These are phyloP conservation scores for Gilbertella persicaria DNA, from an alignment of 371 early-diverging fungal genomes.

Conservation along the genomic window DNA sequence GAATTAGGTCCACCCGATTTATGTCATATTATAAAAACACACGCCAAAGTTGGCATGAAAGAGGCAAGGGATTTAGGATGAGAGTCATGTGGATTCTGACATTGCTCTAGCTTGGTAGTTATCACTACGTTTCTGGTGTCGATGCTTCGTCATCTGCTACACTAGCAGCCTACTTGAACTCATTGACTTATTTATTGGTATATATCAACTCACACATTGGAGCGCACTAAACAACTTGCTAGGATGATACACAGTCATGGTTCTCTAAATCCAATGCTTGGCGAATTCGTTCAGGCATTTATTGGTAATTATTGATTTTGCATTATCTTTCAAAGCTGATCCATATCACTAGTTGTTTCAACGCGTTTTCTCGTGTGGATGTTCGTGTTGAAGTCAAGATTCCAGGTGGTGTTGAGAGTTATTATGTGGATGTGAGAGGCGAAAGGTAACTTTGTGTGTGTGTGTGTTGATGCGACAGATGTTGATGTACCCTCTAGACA, in stretches of 20 bases:
- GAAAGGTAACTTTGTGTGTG: conserved; percentile 50
- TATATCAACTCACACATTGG: no score
- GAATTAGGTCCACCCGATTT: conserved; percentile 96
- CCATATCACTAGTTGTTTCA: conserved; percentile 83
- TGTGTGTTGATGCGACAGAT: background rate
- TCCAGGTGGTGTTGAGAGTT: conserved; percentile 96
- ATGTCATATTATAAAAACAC: conserved; percentile 89
- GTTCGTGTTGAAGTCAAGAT: conserved; percentile 95
- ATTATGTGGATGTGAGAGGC: conserved; percentile 82
- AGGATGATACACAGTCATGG: conserved; percentile 76
- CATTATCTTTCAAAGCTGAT: conserved; percentile 85
- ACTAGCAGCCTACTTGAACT: conserved; percentile 93
- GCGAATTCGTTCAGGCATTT: conserved; percentile 71
- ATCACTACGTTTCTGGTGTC: conserved; percentile 92
- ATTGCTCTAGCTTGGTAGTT: conserved; percentile 47
- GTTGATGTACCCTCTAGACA: conserved; percentile 61
- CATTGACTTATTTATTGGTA: conserved; percentile 89
- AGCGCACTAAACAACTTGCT: no score
- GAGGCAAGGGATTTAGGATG: conserved; percentile 57
- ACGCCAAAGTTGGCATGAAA: conserved; percentile 76
- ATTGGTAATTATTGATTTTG: conserved; percentile 63
- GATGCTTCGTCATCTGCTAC: conserved; percentile 94
- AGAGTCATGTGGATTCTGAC: background rate
- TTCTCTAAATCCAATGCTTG: conserved; percentile 70
- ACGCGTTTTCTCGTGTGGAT: conserved; percentile 96